These are phyloP conservation scores for Talaromyces adpressus DNA, from an alignment of 495 filamentous ascomycete genomes.

Conservation along the genomic window DNA sequence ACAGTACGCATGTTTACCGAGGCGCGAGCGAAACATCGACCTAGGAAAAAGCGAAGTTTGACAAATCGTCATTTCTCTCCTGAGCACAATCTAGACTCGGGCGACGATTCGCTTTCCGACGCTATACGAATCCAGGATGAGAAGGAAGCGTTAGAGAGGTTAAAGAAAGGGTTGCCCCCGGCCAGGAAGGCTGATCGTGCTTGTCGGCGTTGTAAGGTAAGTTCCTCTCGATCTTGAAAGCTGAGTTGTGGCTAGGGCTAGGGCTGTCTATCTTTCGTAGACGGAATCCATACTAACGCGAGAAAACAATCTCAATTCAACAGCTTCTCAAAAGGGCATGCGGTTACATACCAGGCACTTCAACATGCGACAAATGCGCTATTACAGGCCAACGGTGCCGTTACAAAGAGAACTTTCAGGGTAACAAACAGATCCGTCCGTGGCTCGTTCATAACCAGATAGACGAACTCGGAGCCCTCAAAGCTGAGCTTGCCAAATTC, in stretches of 20 bases:
- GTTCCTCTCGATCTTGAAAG: not conserved
- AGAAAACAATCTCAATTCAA: not conserved
- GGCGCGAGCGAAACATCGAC: not conserved
- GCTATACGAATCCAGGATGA: not conserved
- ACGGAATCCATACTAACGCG: not conserved
- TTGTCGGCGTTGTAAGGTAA: slow-evolving; percentile 6
- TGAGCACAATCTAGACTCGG: not conserved
- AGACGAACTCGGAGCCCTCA: not conserved
- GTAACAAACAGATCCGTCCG: not conserved
- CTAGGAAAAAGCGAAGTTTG: not conserved
- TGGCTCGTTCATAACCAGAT: not conserved
- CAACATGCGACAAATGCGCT: not conserved
- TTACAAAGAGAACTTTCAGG: not conserved
- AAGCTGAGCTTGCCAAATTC: not conserved
- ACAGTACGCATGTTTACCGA: not conserved
- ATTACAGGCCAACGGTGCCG: not conserved
- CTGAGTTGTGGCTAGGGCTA: not conserved
- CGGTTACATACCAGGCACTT: not conserved
- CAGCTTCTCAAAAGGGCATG: not conserved
- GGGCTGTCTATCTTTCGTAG: not conserved
- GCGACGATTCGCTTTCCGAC: not conserved
- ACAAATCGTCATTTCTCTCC: not conserved
- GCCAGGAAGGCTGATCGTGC: not conserved
- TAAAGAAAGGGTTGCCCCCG: not conserved
- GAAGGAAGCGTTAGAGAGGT: not conserved